phyloP scores from a whole-genome alignment of 345 rosid genomes.

The Schrenkiella parvula region DNA sequence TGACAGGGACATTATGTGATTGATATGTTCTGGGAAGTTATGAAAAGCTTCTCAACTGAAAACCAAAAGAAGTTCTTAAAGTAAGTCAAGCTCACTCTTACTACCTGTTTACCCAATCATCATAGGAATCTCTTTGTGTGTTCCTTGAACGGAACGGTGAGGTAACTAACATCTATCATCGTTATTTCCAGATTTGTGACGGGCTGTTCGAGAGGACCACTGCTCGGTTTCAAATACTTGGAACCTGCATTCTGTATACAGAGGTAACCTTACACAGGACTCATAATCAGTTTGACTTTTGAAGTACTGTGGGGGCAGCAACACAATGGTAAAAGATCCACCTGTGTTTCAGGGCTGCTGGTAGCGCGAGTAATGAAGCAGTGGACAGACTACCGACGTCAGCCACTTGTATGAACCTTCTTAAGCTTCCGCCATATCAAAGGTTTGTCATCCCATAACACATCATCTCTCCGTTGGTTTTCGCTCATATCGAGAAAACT shows the following conservation, averaged over 20 bases:
- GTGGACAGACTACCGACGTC: constrained; percentile 90
- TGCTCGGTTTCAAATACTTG: constrained; percentile 85
- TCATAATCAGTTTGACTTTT: not conserved
- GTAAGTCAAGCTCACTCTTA: constrained; percentile 39
- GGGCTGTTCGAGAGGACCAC: constrained; percentile 95
- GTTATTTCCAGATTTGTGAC: constrained; percentile 76
- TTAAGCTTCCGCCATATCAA: constrained; percentile 96
- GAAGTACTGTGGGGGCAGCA: not conserved
- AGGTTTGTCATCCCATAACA: constrained; percentile 51
- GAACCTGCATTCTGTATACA: constrained; percentile 96
- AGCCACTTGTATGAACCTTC: constrained; percentile 98
- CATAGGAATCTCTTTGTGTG: not conserved
- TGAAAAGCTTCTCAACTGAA: constrained; percentile 81
- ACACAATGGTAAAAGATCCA: not conserved
- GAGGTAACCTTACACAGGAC: constrained; percentile 46
- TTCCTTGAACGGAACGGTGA: constrained; percentile 5
- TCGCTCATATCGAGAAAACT: not conserved
- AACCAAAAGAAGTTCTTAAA: constrained; percentile 89
- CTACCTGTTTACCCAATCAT: not conserved
- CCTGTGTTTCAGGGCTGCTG: constrained; percentile 12
- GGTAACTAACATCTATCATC: constrained; percentile 3
- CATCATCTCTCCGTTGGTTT: not conserved
- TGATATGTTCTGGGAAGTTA: constrained; percentile 95
- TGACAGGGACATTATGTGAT: constrained; percentile 93
- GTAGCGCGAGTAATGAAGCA: constrained; percentile 45